Conservation (phyloP, 768 basidiomycete species). For the Galerina sulciceps region DNA sequence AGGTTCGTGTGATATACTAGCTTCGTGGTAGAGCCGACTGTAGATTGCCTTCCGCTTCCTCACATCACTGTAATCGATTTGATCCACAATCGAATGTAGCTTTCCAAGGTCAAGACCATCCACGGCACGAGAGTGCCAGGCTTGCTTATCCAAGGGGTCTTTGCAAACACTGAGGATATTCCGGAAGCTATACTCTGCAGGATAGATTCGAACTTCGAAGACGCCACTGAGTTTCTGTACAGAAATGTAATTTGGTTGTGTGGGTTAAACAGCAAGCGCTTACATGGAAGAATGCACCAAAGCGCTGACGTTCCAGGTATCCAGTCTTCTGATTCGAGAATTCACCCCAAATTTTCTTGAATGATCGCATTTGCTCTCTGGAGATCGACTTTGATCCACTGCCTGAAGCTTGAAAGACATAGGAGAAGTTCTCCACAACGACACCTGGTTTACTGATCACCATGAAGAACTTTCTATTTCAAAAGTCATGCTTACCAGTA, state of each 20-base stretch:
- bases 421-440: conserved; percentile 94
- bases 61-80: conserved; percentile 68
- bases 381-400: conserved; percentile 83
- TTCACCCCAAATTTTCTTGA: conserved; percentile 93
- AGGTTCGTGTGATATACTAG: conserved; percentile 68
- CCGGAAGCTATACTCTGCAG: conserved; percentile 62
- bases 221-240: conserved; percentile 79
- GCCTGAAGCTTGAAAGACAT: conserved; percentile 88
- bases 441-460: conserved; percentile 55
- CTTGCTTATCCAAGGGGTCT: conserved; percentile 37
- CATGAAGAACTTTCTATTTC: not conserved
- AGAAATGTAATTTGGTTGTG: conserved; percentile 10
- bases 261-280: conserved; percentile 30
- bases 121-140: conserved; percentile 38
- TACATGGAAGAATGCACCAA: conserved; percentile 84
- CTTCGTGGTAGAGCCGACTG: conserved; percentile 86
- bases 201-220: conserved; percentile 89
- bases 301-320: conserved; percentile 68
- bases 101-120: conserved; percentile 67
- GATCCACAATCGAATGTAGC: conserved; percentile 58
- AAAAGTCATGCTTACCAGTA: conserved; percentile 59
- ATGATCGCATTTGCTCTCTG: conserved; percentile 89
- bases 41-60: conserved; percentile 72
- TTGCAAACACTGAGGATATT: conserved; percentile 61
- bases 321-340: conserved; percentile 82